Conservation (phyloP, 805 yeast genomes). For the Metschnikowia corniflorae region DNA sequence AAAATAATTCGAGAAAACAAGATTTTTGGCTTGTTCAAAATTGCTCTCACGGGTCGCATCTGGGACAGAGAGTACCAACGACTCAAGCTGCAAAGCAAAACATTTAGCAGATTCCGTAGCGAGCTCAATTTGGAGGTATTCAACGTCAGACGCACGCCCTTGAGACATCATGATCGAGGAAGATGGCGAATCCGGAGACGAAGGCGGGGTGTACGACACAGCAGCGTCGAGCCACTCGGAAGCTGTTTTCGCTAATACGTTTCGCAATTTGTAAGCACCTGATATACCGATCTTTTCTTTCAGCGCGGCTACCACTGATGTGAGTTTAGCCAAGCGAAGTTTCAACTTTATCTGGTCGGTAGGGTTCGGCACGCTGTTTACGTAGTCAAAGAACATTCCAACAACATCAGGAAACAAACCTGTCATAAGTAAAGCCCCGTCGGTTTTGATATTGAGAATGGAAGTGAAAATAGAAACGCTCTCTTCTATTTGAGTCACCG, state of each 20-base stretch:
- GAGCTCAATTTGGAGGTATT: constrained; percentile 52
- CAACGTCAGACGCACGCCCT: constrained; percentile 35
- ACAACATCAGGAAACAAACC: constrained; percentile 31
- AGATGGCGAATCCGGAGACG: neutral
- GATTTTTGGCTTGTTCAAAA: constrained; percentile 50
- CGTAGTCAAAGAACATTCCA: constrained; percentile 25
- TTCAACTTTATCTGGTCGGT: constrained; percentile 35
- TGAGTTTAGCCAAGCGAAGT: constrained; percentile 42
- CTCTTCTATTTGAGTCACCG: constrained; percentile 46
- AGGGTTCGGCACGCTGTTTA: constrained; percentile 26
- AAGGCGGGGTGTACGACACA: constrained; percentile 32
- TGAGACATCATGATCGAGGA: constrained; percentile 1
- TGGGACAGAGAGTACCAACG: constrained; percentile 57
- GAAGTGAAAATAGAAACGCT: constrained; percentile 43
- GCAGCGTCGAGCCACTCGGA: constrained; percentile 56
- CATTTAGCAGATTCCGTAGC: constrained; percentile 62
- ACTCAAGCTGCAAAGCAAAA: constrained; percentile 50
- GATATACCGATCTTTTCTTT: constrained; percentile 30
- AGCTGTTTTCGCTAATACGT: constrained; percentile 42
- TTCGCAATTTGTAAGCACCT: constrained; percentile 49
- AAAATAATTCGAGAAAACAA: constrained; percentile 67
- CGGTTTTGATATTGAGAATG: constrained; percentile 31
- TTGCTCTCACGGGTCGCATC: constrained; percentile 54
- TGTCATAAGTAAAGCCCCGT: constrained; percentile 34
- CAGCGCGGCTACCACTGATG: constrained; percentile 32